Evolutionary conservation across 306 rosid genomes (phyloP), one percentile per base, ranked within the genome.

Genomic region (Herpetospermum pedunculosum): DNA sequence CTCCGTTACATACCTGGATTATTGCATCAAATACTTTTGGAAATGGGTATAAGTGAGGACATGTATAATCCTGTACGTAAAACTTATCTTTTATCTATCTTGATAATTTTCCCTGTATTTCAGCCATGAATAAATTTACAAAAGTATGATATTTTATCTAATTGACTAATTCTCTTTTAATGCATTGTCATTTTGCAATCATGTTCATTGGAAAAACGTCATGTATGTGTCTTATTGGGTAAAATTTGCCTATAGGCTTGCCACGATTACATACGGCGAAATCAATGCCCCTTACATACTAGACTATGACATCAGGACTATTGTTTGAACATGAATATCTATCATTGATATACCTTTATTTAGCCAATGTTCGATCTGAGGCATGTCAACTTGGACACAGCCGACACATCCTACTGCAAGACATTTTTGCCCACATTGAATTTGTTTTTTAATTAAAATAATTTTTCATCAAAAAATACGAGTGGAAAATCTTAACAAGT

Each of bases 21-120:
- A 67, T 65, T 89, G 79, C 86, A 80, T 62, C 76, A 92, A n/a
- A 11, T 80, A 74, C 92, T 94, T 68, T 60, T 59, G 1, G 91
- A 89, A 83, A 72, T 89, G 58, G 99, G 99, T 86, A 71, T 94
- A 65, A 84, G 78, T 35, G 91, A 91, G 80, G 99, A 94, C 81
- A 84, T 94, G 99, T 91, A 89, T 81, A 79, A 85, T 83, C 99
- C 97, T 90, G 96, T 92, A 90, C 83, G 98, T 92, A 85, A 87
- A n/a, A n/a, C 96, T 92, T 80, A 59, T 78, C 81, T 79, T 48
- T 82, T 68, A 76, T 71, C 73, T 77, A 64, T 82, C 80, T 60
- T 75, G 53, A 28, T 77, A 65, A 77, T 75, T 83, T 72, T 32
- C 54, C 30, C 70, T 77, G 58, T 76, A 59, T 69, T 63, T 76